phyloP scores from a whole-genome alignment of 345 rosid genomes.

The Dimocarpus longan region DNA sequence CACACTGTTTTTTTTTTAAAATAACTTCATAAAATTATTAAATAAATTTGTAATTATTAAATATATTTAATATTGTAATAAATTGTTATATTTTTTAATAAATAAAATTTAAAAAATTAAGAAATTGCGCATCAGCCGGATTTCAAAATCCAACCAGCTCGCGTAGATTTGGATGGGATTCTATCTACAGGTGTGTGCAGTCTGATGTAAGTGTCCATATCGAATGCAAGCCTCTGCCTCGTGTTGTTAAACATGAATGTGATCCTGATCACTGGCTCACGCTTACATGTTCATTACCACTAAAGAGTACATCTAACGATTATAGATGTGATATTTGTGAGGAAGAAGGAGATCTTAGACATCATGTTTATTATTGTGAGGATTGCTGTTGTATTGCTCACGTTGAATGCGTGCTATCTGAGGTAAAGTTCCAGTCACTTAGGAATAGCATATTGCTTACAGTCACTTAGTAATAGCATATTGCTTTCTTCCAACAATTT shows the following conservation, averaged over 20 bases:
- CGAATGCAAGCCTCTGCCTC: not conserved
- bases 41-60: no score
- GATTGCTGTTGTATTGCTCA: conserved; percentile 30
- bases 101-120: no score
- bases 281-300: not conserved
- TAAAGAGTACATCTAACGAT: not conserved
- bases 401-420: conserved; percentile 23
- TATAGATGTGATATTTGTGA: conserved; percentile 17
- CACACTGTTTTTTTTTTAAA: no score
- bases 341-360: conserved; percentile 9
- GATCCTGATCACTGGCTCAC: not conserved
- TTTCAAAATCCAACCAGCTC: no score
- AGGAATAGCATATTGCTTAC: no score
- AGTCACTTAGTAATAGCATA: no score
- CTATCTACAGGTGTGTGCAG: not conserved
- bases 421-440: not conserved
- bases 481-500: no score
- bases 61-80: no score
- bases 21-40: no score
- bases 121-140: no score
- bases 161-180: no score
- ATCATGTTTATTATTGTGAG: conserved; percentile 24
- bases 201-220: not conserved
- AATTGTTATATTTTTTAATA: no score
- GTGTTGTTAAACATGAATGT: not conserved